Evolutionary conservation across 495 filamentous ascomycete genomes (phyloP).

Genomic region (Immersiella caudata): DNA sequence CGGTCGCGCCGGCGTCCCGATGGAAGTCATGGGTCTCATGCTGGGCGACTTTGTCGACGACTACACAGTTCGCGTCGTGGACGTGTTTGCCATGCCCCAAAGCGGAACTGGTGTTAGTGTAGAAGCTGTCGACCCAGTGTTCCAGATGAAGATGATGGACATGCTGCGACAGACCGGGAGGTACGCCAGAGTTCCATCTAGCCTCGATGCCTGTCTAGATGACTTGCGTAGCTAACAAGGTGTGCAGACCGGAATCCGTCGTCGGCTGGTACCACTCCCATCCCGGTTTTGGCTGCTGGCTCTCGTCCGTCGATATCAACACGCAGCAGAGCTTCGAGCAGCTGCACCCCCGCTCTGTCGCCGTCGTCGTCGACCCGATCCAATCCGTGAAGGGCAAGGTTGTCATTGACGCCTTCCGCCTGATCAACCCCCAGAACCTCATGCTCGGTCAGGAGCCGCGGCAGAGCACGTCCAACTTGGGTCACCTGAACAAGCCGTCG

Average conservation of each 20-base stretch:
- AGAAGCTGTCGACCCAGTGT: conserved; percentile 96
- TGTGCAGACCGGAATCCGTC: conserved; percentile 82
- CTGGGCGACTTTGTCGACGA: conserved; percentile 98
- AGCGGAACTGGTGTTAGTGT: conserved; percentile 98
- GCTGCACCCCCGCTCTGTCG: conserved; percentile 91
- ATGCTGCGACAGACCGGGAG: conserved; percentile 96
- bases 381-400: conserved; percentile 99
- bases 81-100: conserved; percentile 99
- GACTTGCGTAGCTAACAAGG: conserved; percentile 1
- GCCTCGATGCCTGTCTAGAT: conserved; percentile 21
- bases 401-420: conserved; percentile 97
- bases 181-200: conserved; percentile 48
- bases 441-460: conserved; percentile 99
- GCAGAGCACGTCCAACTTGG: conserved; percentile 95
- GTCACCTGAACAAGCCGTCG: conserved; percentile 97
- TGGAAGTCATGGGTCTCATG: conserved; percentile 99
- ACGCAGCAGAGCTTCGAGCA: conserved; percentile 99
- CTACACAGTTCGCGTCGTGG: conserved; percentile 95
- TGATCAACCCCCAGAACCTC: conserved; percentile 97
- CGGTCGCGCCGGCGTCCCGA: conserved; percentile 94
- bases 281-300: conserved; percentile 98
- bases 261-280: conserved; percentile 99
- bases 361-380: conserved; percentile 97
- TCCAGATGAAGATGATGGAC: conserved; percentile 99
- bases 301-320: conserved; percentile 98